Percentiles rank a stretch among this genome's conserved stretches.
These are phyloP conservation scores for Gnetum montanum DNA, from an alignment of 75 land plant species.

Conservation along the genomic window DNA sequence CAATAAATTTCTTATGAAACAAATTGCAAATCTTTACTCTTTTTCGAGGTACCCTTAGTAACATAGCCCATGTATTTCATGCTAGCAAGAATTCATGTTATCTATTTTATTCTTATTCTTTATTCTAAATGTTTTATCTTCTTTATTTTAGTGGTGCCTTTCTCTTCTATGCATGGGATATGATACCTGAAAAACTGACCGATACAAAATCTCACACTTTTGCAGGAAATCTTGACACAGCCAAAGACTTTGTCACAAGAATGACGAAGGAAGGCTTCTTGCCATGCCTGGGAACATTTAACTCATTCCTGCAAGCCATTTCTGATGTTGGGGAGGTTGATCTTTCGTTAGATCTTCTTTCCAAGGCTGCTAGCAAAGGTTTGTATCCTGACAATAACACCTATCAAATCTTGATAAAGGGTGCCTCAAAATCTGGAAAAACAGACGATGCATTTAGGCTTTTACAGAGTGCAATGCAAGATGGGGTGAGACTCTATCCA, in stretches of 20 bases:
- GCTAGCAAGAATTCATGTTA: too few species aligned
- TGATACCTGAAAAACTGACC: too few species aligned
- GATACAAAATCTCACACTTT: too few species aligned
- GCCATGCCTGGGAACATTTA: conserved; percentile 55
- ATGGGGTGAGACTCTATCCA: conserved; percentile 57
- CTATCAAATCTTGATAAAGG: conserved; percentile 43
- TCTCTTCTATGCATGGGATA: too few species aligned
- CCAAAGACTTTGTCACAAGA: conserved; percentile 43
- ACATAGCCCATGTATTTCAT: too few species aligned
- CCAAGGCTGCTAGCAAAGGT: conserved; percentile 28
- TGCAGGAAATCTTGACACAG: conserved; percentile 59
- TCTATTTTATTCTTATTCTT: too few species aligned
- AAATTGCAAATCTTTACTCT: too few species aligned
- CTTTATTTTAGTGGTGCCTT: too few species aligned
- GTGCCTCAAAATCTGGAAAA: conserved; percentile 23
- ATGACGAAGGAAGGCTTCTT: conserved; percentile 57
- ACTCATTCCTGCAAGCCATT: conserved; percentile 33
- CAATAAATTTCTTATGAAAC: too few species aligned
- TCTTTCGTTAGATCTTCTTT: conserved; percentile 23
- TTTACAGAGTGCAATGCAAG: conserved; percentile 34
- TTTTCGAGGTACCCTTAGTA: too few species aligned
- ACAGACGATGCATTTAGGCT: conserved; percentile 51
- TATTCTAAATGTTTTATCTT: too few species aligned
- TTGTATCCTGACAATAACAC: conserved; percentile 39
- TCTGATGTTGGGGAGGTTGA: conserved; percentile 39